Conservation (phyloP, 352 stramenopile species). For the Phytophthora colocasiae region DNA sequence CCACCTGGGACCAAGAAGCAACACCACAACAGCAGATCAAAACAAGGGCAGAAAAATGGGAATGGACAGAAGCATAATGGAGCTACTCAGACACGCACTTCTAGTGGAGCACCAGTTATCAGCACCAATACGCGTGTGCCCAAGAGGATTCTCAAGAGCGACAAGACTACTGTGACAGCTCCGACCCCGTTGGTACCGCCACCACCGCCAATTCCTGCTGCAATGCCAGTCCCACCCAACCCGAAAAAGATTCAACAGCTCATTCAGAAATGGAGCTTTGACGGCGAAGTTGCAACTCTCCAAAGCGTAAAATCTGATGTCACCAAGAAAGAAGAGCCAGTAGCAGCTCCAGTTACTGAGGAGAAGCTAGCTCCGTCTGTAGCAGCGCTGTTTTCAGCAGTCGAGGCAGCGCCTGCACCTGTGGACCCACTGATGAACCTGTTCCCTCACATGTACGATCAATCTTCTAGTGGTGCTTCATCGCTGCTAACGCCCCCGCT, state of each 20-base stretch:
- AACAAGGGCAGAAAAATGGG: constrained; percentile 24
- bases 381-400: constrained; percentile 54
- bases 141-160: constrained; percentile 36
- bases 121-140: constrained; percentile 31
- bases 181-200: constrained; percentile 30
- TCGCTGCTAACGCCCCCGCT: constrained; percentile 42
- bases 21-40: constrained; percentile 19
- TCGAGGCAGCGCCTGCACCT: constrained; percentile 21
- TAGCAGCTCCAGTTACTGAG: constrained; percentile 8
- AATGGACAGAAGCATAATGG: constrained; percentile 19
- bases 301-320: constrained; percentile 7
- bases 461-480: constrained; percentile 17
- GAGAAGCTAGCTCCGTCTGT: constrained; percentile 47
- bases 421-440: constrained; percentile 42
- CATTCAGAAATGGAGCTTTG: constrained; percentile 67
- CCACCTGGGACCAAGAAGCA: constrained; percentile 42
- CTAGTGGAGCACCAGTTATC: constrained; percentile 21
- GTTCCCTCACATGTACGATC: constrained; percentile 65
- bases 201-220: constrained; percentile 44
- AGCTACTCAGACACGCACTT: constrained; percentile 18
- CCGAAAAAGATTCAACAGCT: constrained; percentile 69
- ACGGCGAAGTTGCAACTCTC: constrained; percentile 33
- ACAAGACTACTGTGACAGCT: constrained; percentile 16
- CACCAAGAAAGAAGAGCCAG: constrained; percentile 1
- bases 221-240: constrained; percentile 49